Evolutionary conservation across 768 basidiomycete genomes (phyloP), one percentile per base, ranked within the genome.

Genomic region (Leccinellum luteum): DNA sequence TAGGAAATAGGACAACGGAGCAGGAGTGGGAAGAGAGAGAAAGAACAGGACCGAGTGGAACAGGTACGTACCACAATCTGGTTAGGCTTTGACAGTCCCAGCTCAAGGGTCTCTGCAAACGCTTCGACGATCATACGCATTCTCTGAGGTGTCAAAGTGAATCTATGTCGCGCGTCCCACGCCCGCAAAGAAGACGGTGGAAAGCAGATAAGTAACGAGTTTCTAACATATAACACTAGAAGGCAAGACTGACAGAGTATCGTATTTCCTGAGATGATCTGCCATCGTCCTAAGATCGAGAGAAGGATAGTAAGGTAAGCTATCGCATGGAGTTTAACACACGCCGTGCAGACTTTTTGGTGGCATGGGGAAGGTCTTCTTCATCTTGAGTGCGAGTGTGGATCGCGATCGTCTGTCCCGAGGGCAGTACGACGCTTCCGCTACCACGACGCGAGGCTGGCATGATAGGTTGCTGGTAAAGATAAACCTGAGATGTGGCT

Each of bases 121-220:
- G 95, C 90, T 70, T 97, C 92, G 25, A 95, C 94, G 68, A 98
- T 97, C 85, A 95, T 96, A 49, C 93, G 82, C 94, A 95, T 94
- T 57, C 93, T 76, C 71, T 93, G 92, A 15, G 92, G 90, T 8
- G 91, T 94, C 63, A 94, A 73, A 13, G 89, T 91, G 72, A 94
- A 93, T 66, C 90, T 91, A 67, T 54, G 35, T 8, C 14, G 43
- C n/a, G 17, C 25, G 32, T 49, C 17, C 48, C n/a, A 51, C 44
- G 19, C 1, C 13, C 23, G 27, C 48, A 38, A 31, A 15, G 14
- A 25, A 8, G 23, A 35, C n/a, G 35, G 54, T 21, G 41, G 49
- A 45, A 28, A 19, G 38, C 17, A 9, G 34, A 48, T 65, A 12
- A 64, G 58, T 17, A 23, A 32, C 34, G 17, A 47, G 31, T n/a